Evolutionary conservation across 1,284 basidiomycete species (phyloP).

Genomic region (Ganoderma sinense): DNA sequence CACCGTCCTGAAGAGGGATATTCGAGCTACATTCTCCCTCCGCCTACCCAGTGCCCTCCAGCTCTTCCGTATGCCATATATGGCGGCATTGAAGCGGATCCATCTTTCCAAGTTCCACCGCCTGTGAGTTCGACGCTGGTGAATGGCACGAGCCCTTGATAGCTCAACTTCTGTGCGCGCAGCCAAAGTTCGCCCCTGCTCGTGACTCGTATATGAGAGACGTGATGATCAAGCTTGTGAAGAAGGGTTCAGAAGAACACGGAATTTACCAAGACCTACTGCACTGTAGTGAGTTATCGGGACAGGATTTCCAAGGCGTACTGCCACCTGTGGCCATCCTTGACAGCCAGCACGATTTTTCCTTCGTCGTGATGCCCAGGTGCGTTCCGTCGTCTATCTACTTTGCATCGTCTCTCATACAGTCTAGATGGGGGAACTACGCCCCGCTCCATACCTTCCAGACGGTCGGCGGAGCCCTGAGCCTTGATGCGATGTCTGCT

Average conservation of each 20-base stretch:
- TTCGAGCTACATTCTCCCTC: too few relatives aligned
- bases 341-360: conserved; percentile 9
- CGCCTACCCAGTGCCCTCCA: too few relatives aligned
- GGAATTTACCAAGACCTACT: conserved; percentile 1
- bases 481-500: conserved; percentile 7
- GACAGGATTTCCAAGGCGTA: background rate
- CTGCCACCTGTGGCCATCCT: conserved; percentile 10
- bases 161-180: background rate
- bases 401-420: too few relatives aligned
- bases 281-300: background rate
- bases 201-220: conserved; percentile 2
- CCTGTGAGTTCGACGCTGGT: background rate
- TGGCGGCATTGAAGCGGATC: too few relatives aligned
- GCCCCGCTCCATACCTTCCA: background rate
- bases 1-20: too few relatives aligned
- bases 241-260: background rate
- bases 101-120: too few relatives aligned
- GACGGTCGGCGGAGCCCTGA: background rate
- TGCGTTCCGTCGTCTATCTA: background rate
- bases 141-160: background rate
- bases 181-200: background rate
- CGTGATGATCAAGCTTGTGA: conserved; percentile 11
- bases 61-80: too few relatives aligned
- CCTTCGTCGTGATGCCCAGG: conserved; percentile 20
- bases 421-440: conserved; percentile 8